These are phyloP conservation scores for Prillingera fragicola DNA, from an alignment of 1,284 basidiomycete species.

Conservation along the genomic window DNA sequence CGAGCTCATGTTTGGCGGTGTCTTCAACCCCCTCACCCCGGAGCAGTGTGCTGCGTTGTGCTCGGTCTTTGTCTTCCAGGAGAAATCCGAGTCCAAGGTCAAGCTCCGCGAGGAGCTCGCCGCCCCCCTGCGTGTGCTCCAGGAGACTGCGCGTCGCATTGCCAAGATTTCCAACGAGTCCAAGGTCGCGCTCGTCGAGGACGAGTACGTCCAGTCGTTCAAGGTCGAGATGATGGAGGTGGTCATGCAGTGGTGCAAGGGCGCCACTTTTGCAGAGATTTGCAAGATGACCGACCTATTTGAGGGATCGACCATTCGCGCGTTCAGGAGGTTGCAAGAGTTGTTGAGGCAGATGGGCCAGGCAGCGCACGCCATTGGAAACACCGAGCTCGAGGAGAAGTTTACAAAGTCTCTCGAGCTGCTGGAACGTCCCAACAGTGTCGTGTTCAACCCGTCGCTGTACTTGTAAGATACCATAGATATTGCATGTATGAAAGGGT, in stretches of 20 bases:
- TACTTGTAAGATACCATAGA: too few species aligned
- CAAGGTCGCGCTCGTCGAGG: conserved; percentile 80
- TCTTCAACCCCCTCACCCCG: conserved; percentile 82
- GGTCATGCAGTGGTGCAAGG: conserved; percentile 94
- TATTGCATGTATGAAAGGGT: too few species aligned
- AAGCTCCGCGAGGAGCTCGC: conserved; percentile 90
- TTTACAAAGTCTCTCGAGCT: conserved; percentile 81
- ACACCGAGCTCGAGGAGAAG: conserved; percentile 83
- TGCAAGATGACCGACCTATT: conserved; percentile 95
- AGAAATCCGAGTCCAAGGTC: conserved; percentile 88
- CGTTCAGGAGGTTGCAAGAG: conserved; percentile 89
- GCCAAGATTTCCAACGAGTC: conserved; percentile 93
- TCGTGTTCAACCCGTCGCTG: conserved; percentile 90
- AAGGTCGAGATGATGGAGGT: conserved; percentile 98
- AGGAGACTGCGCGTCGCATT: conserved; percentile 89
- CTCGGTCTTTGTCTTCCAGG: conserved; percentile 94
- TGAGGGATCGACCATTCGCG: conserved; percentile 89
- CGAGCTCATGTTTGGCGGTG: conserved; percentile 95
- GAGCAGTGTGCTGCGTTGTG: conserved; percentile 89
- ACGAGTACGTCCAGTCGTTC: conserved; percentile 93
- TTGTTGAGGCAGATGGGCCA: conserved; percentile 90
- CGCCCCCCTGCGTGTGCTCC: conserved; percentile 84
- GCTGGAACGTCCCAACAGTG: conserved; percentile 84
- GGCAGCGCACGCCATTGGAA: conserved; percentile 94
- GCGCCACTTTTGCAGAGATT: conserved; percentile 92